phyloP scores from a whole-genome alignment of 2,329 filamentous ascomycete species.

The Shiraia sp. region DNA sequence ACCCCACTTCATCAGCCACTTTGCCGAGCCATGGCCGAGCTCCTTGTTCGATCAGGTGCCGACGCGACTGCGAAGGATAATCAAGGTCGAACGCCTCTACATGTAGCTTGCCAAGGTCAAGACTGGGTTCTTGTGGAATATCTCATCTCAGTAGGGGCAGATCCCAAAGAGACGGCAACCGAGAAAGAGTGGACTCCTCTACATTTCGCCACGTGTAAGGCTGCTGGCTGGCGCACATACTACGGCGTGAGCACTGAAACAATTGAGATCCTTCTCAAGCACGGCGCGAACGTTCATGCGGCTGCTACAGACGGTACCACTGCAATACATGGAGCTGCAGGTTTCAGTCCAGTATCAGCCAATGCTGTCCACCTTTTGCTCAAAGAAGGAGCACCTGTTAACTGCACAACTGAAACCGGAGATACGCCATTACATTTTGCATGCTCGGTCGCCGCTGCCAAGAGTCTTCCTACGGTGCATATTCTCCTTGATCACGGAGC shows the following conservation, averaged over 20 bases:
- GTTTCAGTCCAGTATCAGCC: neutral
- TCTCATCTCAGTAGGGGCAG: neutral
- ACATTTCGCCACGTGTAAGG: neutral
- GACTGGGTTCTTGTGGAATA: neutral
- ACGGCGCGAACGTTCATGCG: too few relatives aligned
- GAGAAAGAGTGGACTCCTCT: constrained; percentile 3
- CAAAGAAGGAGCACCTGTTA: neutral
- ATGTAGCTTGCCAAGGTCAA: neutral
- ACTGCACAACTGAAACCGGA: neutral
- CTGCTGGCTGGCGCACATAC: too few relatives aligned
- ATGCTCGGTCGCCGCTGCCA: neutral
- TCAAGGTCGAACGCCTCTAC: neutral
- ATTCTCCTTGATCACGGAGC: constrained; percentile 3
- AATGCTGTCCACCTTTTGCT: neutral
- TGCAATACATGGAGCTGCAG: constrained; percentile 1
- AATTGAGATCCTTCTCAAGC: too few relatives aligned
- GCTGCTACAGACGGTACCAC: neutral
- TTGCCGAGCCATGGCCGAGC: too few relatives aligned
- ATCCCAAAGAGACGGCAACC: neutral
- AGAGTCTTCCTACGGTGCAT: neutral
- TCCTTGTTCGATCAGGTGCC: constrained; percentile 2
- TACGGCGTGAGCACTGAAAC: too few relatives aligned
- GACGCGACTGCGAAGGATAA: neutral
- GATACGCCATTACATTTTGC: neutral
- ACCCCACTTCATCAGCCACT: too few relatives aligned